These are phyloP conservation scores for Nepenthes alata DNA, from an alignment of 179 eudicot species.

Conservation along the genomic window DNA sequence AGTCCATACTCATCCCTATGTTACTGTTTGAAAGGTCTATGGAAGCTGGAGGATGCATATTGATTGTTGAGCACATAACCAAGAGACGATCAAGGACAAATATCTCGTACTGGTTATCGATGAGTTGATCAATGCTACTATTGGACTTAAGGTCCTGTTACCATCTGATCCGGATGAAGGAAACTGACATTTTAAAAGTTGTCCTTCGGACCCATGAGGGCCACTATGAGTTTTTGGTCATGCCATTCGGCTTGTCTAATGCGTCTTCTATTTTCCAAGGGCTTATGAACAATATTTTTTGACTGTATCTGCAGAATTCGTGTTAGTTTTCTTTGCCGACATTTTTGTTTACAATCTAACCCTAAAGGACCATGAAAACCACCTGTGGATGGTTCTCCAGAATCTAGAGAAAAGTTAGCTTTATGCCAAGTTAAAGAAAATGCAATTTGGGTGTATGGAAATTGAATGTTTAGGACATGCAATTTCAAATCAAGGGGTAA, in stretches of 20 bases:
- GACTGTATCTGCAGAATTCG: not conserved
- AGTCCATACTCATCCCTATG: not conserved
- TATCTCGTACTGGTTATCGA: slow-evolving; percentile 3
- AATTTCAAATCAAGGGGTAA: not conserved
- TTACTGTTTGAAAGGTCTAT: not conserved
- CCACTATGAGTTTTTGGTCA: not conserved
- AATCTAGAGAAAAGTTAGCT: not conserved
- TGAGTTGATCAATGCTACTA: not conserved
- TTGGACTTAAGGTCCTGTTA: slow-evolving; percentile 4
- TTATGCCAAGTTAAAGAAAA: not conserved
- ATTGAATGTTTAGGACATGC: slow-evolving; percentile 5
- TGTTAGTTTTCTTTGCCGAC: slow-evolving; percentile 12
- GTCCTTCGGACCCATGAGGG: not conserved
- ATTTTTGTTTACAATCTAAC: slow-evolving; percentile 4
- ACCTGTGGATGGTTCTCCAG: not conserved
- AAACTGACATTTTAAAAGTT: not conserved
- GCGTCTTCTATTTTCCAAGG: slow-evolving; percentile 9
- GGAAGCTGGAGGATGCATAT: not conserved
- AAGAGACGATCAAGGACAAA: slow-evolving; percentile 1
- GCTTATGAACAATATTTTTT: slow-evolving; percentile 6
- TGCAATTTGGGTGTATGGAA: not conserved
- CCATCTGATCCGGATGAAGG: not conserved
- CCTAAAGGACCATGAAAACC: not conserved
- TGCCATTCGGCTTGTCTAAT: slow-evolving; percentile 8
- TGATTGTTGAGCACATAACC: not conserved